Percentiles rank a stretch among this genome's conserved stretches.
These are phyloP conservation scores for Colletotrichum lini DNA, from an alignment of 2,329 filamentous ascomycete species.

Conservation along the genomic window DNA sequence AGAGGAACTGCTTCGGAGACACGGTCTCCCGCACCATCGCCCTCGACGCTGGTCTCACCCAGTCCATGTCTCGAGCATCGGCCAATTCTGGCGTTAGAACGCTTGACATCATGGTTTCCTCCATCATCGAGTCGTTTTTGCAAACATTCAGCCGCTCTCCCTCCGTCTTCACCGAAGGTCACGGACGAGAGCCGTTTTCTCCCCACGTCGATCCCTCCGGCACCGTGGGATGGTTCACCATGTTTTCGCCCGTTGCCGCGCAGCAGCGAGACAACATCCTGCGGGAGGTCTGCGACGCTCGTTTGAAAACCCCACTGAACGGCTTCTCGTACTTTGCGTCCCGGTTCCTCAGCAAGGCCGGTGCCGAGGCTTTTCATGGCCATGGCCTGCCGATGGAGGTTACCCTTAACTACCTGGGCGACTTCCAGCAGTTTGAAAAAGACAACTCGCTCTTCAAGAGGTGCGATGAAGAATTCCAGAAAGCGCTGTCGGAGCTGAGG, in stretches of 20 bases:
- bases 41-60: constrained; percentile 47
- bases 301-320: not conserved
- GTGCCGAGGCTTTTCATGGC: not conserved
- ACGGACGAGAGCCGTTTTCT: constrained; percentile 57
- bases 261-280: not conserved
- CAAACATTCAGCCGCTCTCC: constrained; percentile 53
- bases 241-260: constrained; percentile 53
- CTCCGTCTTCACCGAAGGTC: constrained; percentile 57
- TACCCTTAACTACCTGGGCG: constrained; percentile 48
- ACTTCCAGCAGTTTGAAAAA: constrained; percentile 50
- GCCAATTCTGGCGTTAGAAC: constrained; percentile 52
- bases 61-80: constrained; percentile 43
- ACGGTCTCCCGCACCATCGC: constrained; percentile 47
- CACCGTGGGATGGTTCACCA: constrained; percentile 64
- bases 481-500: constrained; percentile 3
- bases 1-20: constrained; percentile 42
- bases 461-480: constrained; percentile 18
- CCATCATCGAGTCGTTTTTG: constrained; percentile 53
- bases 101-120: constrained; percentile 56
- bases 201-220: constrained; percentile 52
- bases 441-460: constrained; percentile 46
- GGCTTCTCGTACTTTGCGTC: constrained; percentile 33
- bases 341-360: constrained; percentile 15
- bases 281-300: not conserved
- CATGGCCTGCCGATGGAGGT: constrained; percentile 47